Base-by-base conservation (phyloP, 2,329 filamentous ascomycete genomes). In the Fusarium irregulare region DNA sequence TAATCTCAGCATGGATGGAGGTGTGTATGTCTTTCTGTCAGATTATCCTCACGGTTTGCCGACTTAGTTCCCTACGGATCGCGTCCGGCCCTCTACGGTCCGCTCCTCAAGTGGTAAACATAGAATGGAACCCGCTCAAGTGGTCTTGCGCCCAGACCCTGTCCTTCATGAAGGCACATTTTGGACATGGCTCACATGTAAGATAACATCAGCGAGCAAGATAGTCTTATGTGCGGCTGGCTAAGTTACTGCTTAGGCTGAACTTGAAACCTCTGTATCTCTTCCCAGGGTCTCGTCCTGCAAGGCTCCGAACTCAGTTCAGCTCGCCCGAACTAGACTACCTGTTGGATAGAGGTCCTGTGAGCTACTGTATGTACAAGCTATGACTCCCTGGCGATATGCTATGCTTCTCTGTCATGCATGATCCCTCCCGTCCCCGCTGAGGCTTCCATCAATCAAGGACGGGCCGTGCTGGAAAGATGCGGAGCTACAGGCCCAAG, bases 1-100 rank as follows among this genome's bases (percentile, higher is more conserved):
- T 57, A 47, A 44, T 55, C 53, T 28, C 18, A 27, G n/a, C 14
- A 28, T 42, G n/a, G 5, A 53, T 67, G 54, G 61, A 58, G 56
- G 66, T n/a, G 66, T 70, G 50, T 64, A 42, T 53, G 61, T 53
- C 66, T 70, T 47, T 64, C 49, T 48, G 61, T 53, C 66, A 67
- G 48, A 51, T 55, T 70, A 14, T 50, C 49, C 20, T 66, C 27
- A 30, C 27, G 27, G 57, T 49, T 34, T 66, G 55, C 62, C 49
- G 14, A 49, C 28, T 64, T 65, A 73, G 66, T 71, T 65, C 51
- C 60, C 50, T 60, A 65, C 70, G 64, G 72, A 60, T 74, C 67
- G 69, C 44, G 60, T 60, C 54, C 61, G 63, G 67, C 64, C 70
- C 70, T 73, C 70, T 56, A 66, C 72, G 72, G 72, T 74, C 72